Evolutionary conservation across 192 early-diverging fungal genomes (phyloP).

Genomic region (Spizellomyces punctatus): DNA sequence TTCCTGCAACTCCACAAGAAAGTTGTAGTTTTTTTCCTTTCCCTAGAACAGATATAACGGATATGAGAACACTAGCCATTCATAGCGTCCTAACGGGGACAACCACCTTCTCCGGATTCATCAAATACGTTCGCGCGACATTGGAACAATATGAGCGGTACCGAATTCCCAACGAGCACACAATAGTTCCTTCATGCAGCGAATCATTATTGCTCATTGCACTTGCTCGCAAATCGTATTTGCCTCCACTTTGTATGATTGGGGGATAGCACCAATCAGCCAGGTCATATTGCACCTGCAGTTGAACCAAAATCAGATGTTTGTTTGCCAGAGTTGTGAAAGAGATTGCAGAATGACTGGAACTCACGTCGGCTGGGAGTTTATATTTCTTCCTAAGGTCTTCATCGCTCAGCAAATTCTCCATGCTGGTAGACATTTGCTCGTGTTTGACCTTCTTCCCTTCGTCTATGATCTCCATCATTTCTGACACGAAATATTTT

Average conservation of each 20-base stretch:
- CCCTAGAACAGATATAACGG: slow-evolving; percentile 30
- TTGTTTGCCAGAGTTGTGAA: not conserved
- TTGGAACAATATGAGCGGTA: slow-evolving; percentile 97
- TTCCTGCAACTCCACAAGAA: slow-evolving; percentile 84
- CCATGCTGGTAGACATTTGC: slow-evolving; percentile 72
- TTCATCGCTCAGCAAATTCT: slow-evolving; percentile 68
- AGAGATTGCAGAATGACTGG: not conserved
- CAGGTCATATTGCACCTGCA: slow-evolving; percentile 58
- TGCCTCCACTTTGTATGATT: slow-evolving; percentile 94
- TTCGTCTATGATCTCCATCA: slow-evolving; percentile 85
- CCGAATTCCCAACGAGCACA: slow-evolving; percentile 91
- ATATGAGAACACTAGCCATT: not conserved
- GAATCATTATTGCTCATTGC: slow-evolving; percentile 73
- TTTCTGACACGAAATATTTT: slow-evolving; percentile 83
- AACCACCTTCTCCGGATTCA: slow-evolving; percentile 80
- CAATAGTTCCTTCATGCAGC: slow-evolving; percentile 85
- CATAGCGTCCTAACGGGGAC: slow-evolving; percentile 1
- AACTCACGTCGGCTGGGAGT: slow-evolving; percentile 66
- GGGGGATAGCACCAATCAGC: slow-evolving; percentile 92
- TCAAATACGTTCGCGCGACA: slow-evolving; percentile 89
- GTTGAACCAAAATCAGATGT: not conserved
- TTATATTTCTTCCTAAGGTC: slow-evolving; percentile 67
- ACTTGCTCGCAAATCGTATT: slow-evolving; percentile 82
- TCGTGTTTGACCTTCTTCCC: slow-evolving; percentile 86
- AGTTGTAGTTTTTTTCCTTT: slow-evolving; percentile 92